Evolutionary conservation across 2,329 filamentous ascomycete genomes (phyloP).

Genomic region (Neocucurbitaria cava): DNA sequence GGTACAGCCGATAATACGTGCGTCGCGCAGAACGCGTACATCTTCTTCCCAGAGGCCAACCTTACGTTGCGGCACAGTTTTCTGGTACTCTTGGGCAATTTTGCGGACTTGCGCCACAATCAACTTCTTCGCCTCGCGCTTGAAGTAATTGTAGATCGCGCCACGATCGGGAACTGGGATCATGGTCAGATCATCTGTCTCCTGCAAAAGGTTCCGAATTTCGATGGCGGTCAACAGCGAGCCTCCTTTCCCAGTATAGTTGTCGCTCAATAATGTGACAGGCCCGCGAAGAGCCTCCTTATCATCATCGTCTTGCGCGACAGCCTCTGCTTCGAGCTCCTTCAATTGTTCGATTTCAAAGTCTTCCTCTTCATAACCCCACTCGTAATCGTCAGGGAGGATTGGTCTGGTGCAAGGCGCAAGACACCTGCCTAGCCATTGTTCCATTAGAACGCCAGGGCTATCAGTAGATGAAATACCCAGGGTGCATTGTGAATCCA

Average conservation of each 20-base stretch:
- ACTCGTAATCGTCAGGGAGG: slow-evolving; percentile 57
- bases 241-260: slow-evolving; percentile 43
- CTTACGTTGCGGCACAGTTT: slow-evolving; percentile 60
- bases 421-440: slow-evolving; percentile 65
- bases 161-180: slow-evolving; percentile 65
- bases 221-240: slow-evolving; percentile 31
- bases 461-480: slow-evolving; percentile 38
- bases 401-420: slow-evolving; percentile 54
- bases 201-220: slow-evolving; percentile 48
- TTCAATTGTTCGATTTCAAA: slow-evolving; percentile 66
- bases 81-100: slow-evolving; percentile 59
- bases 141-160: slow-evolving; percentile 71
- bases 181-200: slow-evolving; percentile 64
- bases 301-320: slow-evolving; percentile 60
- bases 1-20: slow-evolving; percentile 71
- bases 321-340: slow-evolving; percentile 66
- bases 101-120: slow-evolving; percentile 58
- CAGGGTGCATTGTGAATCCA: slow-evolving; percentile 56
- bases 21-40: slow-evolving; percentile 51
- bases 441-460: slow-evolving; percentile 51
- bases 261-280: slow-evolving; percentile 47
- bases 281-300: slow-evolving; percentile 49
- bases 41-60: slow-evolving; percentile 66
- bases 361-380: slow-evolving; percentile 66
- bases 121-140: slow-evolving; percentile 59